These are phyloP conservation scores for Suillus subaureus DNA, from an alignment of 768 basidiomycete genomes.

Conservation along the genomic window DNA sequence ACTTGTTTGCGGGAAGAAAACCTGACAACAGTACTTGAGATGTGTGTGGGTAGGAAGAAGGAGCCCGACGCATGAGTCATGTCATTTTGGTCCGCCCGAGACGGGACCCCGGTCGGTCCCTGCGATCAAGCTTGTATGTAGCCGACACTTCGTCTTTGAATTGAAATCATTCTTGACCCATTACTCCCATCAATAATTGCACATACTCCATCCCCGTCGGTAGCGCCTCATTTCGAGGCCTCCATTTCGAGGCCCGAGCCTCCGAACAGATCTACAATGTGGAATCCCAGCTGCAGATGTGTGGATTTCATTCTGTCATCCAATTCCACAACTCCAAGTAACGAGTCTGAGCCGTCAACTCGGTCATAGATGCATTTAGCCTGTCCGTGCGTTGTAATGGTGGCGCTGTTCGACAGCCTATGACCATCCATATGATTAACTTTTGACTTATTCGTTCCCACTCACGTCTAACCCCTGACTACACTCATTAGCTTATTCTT, in stretches of 20 bases:
- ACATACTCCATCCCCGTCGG: neutral
- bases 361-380: neutral
- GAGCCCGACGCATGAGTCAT: neutral
- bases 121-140: neutral
- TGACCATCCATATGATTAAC: neutral
- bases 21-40: neutral
- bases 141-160: neutral
- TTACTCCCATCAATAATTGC: neutral
- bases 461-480: neutral
- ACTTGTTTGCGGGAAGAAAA: neutral
- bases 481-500: neutral
- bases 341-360: neutral
- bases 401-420: neutral
- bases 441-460: neutral
- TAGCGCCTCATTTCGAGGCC: neutral
- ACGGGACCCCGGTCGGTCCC: conserved; percentile 5
- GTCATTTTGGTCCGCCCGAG: conserved; percentile 2
- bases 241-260: neutral
- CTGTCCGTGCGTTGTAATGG: neutral
- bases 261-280: neutral
- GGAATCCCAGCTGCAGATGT: neutral
- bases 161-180: neutral
- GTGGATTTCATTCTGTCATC: neutral
- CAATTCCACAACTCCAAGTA: neutral
- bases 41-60: neutral